Evolutionary conservation across 1,139 yeast species (phyloP).

Genomic region (Yamadazyma siamensis): DNA sequence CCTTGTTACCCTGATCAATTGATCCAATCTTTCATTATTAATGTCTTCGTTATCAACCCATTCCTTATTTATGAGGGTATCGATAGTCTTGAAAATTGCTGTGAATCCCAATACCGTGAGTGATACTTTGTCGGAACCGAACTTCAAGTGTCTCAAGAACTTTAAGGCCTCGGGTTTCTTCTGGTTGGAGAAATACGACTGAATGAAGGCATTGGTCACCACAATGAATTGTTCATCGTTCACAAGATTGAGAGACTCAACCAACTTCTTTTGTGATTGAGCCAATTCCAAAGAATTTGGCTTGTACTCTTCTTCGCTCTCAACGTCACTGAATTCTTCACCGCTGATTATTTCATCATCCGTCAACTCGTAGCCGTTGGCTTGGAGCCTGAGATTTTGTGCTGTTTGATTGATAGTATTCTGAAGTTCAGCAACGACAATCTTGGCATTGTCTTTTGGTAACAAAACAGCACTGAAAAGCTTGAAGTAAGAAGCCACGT

Average conservation of each 20-base stretch:
- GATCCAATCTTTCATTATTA: conserved; percentile 24
- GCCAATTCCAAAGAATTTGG: neutral
- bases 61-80: conserved; percentile 20
- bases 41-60: conserved; percentile 12
- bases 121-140: conserved; percentile 12
- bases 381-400: conserved; percentile 17
- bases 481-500: conserved; percentile 19
- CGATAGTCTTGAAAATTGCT: conserved; percentile 25
- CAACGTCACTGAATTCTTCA: conserved; percentile 16
- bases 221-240: conserved; percentile 35
- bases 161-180: conserved; percentile 18
- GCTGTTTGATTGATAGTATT: conserved; percentile 18
- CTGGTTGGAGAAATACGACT: conserved; percentile 21
- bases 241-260: conserved; percentile 31
- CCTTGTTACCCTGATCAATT: conserved; percentile 24
- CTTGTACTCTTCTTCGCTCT: conserved; percentile 9
- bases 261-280: conserved; percentile 12
- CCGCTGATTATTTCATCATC: conserved; percentile 25
- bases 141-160: conserved; percentile 25
- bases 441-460: conserved; percentile 19
- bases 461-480: conserved; percentile 31
- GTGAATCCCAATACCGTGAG: conserved; percentile 34
- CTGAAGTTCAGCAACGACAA: conserved; percentile 20
- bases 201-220: conserved; percentile 25
- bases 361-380: conserved; percentile 28